Evolutionary conservation across 495 filamentous ascomycete genomes (phyloP).

Genomic region (Neohortaea acidophila): DNA sequence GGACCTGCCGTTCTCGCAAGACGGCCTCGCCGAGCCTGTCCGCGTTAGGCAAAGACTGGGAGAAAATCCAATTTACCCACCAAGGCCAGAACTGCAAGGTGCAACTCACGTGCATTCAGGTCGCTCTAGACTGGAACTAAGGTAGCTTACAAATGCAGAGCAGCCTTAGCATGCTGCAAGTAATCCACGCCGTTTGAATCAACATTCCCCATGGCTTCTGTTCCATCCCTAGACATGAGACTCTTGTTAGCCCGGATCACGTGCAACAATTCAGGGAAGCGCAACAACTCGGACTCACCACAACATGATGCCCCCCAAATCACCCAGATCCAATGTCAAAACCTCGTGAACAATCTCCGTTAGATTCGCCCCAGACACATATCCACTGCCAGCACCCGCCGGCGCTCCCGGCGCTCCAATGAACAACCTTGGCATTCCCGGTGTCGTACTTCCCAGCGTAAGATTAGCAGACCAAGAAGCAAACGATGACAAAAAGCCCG

Average conservation of each 20-base stretch:
- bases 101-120: no score
- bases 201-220: constrained; percentile 41
- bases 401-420: constrained; percentile 33
- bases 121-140: no score
- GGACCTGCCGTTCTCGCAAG: no score
- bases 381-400: constrained; percentile 32
- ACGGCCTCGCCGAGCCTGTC: no score
- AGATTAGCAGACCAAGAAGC: constrained; percentile 33
- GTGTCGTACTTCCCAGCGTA: constrained; percentile 32
- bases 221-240: no score
- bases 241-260: no score
- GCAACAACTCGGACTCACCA: no score
- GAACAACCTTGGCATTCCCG: constrained; percentile 30
- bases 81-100: no score
- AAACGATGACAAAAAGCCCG: constrained; percentile 25
- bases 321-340: constrained; percentile 27
- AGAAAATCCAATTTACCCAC: no score
- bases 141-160: constrained; percentile 8
- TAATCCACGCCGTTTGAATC: constrained; percentile 14
- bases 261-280: no score
- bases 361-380: constrained; percentile 29
- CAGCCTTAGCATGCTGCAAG: constrained; percentile 14
- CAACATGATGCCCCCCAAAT: constrained; percentile 57
- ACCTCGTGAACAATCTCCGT: constrained; percentile 21
- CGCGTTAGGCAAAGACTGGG: no score